phyloP scores from a whole-genome alignment of 106 monocot species.

The Acorus calamus region DNA sequence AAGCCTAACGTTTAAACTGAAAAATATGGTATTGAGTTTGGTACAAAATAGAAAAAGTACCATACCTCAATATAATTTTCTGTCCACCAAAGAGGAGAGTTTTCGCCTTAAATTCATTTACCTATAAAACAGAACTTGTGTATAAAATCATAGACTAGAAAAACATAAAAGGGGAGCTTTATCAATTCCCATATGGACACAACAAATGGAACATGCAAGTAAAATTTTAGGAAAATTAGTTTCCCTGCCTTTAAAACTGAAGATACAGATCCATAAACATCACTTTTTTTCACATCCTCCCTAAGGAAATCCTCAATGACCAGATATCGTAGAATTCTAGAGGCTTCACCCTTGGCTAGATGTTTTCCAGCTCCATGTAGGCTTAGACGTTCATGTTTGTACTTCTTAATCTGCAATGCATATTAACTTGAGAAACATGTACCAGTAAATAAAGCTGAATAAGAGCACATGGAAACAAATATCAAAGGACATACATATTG shows the following conservation, averaged over 20 bases:
- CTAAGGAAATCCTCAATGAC: slow-evolving; percentile 76
- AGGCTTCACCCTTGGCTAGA: slow-evolving; percentile 71
- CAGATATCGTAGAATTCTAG: slow-evolving; percentile 74
- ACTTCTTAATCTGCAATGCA: slow-evolving; percentile 61
- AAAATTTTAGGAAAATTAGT: not conserved
- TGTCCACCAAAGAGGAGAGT: slow-evolving; percentile 39
- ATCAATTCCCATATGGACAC: too few species aligned
- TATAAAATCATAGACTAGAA: not conserved
- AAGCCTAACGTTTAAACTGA: too few species aligned
- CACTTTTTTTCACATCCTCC: slow-evolving; percentile 91
- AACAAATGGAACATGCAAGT: too few species aligned
- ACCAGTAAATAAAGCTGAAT: not conserved
- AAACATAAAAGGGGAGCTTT: too few species aligned
- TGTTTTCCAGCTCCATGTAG: slow-evolving; percentile 93
- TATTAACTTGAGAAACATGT: not conserved
- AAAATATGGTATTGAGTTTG: too few species aligned
- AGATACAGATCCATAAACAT: slow-evolving; percentile 86
- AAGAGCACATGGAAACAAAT: not conserved
- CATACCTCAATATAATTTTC: slow-evolving; percentile 47
- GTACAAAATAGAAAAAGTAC: too few species aligned
- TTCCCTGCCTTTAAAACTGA: slow-evolving; percentile 68
- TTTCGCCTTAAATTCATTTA: slow-evolving; percentile 54
- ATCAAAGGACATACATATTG: slow-evolving; percentile 50
- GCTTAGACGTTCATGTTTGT: slow-evolving; percentile 49
- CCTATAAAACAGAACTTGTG: slow-evolving; percentile 31